Evolutionary conservation across 352 stramenopile genomes (phyloP).

Genomic region (Globisporangium canariense): DNA sequence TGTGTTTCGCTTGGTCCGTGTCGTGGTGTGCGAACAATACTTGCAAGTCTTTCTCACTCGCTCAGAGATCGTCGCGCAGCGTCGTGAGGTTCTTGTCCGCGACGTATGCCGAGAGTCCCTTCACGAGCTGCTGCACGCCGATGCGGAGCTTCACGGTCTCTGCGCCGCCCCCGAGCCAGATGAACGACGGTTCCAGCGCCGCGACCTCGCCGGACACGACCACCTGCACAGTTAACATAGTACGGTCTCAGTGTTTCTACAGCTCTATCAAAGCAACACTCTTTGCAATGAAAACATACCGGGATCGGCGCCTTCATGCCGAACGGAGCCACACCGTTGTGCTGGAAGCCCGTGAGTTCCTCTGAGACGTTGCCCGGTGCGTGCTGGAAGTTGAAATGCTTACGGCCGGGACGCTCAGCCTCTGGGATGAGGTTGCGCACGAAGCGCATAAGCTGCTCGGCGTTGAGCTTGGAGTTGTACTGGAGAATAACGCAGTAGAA

Average conservation of each 20-base stretch:
- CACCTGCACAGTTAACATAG: slow-evolving; percentile 33
- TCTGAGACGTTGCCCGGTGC: slow-evolving; percentile 63
- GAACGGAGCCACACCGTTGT: slow-evolving; percentile 83
- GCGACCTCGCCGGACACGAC: slow-evolving; percentile 61
- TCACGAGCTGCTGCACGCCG: slow-evolving; percentile 58
- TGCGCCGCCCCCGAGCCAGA: slow-evolving; percentile 80
- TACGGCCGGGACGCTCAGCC: slow-evolving; percentile 50
- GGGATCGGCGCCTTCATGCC: slow-evolving; percentile 71
- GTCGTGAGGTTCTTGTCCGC: slow-evolving; percentile 57
- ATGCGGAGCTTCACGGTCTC: slow-evolving; percentile 80
- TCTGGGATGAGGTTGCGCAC: slow-evolving; percentile 63
- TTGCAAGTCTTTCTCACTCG: neutral
- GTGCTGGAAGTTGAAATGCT: slow-evolving; percentile 88
- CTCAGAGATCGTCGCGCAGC: slow-evolving; percentile 24
- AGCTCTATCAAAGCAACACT: too few relatives aligned
- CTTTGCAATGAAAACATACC: slow-evolving; percentile 19
- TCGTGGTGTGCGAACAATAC: neutral
- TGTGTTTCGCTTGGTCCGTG: neutral
- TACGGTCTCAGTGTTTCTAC: neutral
- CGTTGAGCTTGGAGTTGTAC: slow-evolving; percentile 83
- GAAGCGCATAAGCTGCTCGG: slow-evolving; percentile 80
- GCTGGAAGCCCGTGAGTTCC: slow-evolving; percentile 77
- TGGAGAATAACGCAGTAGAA: slow-evolving; percentile 87
- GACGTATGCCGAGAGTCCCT: slow-evolving; percentile 45
- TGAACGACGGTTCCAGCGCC: slow-evolving; percentile 47